A percentile compares a stretch with the other conserved stretches of the same genome.
These are phyloP conservation scores for Pseudogymnoascus verrucosus DNA, from an alignment of 2,329 filamentous ascomycete genomes.

Conservation along the genomic window DNA sequence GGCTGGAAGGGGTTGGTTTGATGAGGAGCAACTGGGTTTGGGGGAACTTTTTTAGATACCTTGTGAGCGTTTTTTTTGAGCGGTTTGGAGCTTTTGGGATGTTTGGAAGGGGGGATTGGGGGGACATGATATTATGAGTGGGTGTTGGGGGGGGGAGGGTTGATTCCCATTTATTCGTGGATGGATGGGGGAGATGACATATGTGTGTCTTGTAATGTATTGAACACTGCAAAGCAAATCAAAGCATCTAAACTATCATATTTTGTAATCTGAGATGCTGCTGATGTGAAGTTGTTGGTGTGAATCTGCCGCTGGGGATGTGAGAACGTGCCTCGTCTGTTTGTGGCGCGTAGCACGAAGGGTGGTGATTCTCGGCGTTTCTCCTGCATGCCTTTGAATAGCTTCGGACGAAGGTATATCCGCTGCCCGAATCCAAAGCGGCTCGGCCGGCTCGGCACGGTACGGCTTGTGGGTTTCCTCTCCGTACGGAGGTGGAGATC, in stretches of 20 bases:
- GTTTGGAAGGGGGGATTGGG: background rate
- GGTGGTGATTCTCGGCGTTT: background rate
- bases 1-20: background rate
- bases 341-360: background rate
- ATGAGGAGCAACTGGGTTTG: background rate
- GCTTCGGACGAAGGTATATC: background rate
- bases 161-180: constrained; percentile 1
- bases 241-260: background rate
- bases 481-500: background rate
- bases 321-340: background rate
- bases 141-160: background rate
- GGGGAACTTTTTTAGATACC: constrained; percentile 3
- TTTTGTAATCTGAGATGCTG: background rate
- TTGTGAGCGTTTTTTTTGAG: constrained; percentile 8
- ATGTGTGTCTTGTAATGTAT: constrained; percentile 9
- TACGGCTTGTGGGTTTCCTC: background rate
- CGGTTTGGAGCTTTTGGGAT: background rate
- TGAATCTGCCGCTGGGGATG: background rate
- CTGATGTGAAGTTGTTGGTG: background rate
- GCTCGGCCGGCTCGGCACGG: background rate
- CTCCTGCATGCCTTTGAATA: background rate
- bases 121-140: constrained; percentile 5
- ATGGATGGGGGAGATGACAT: background rate
- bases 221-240: constrained; percentile 5
- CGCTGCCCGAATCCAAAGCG: background rate